Evolutionary conservation across 2,329 filamentous ascomycete genomes (phyloP).

Genomic region (Whalleya microplaca): DNA sequence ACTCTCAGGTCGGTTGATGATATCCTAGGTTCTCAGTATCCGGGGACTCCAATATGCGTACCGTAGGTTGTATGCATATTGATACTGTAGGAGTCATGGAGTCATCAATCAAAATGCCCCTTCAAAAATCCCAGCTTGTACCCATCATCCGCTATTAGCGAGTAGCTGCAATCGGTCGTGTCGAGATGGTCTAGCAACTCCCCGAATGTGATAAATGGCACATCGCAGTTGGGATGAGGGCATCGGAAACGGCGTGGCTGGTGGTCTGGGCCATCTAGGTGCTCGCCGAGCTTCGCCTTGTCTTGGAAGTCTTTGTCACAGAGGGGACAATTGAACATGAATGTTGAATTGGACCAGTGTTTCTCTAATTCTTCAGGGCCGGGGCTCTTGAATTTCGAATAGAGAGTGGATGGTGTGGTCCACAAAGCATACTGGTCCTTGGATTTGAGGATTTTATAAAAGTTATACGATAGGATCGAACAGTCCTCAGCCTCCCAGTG

Average conservation of each 20-base stretch:
- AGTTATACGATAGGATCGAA: neutral
- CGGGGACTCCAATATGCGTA: neutral
- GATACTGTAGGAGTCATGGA: neutral
- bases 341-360: neutral
- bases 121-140: neutral
- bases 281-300: neutral
- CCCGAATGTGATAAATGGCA: neutral
- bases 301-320: neutral
- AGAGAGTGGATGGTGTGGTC: neutral
- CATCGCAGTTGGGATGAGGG: neutral
- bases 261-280: neutral
- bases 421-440: neutral
- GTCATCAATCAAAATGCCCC: neutral
- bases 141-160: neutral
- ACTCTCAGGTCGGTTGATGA: neutral
- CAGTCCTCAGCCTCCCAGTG: neutral
- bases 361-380: neutral
- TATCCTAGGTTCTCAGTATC: neutral
- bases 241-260: neutral
- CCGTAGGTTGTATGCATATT: neutral
- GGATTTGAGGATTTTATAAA: neutral
- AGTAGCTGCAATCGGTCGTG: neutral
- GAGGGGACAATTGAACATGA: neutral
- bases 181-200: slow-evolving; percentile 1
- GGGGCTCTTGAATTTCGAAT: neutral